A percentile compares a stretch with the other conserved stretches of the same genome.
Conservation (phyloP, 495 filamentous ascomycete species). For the Penicillium paxilli region DNA sequence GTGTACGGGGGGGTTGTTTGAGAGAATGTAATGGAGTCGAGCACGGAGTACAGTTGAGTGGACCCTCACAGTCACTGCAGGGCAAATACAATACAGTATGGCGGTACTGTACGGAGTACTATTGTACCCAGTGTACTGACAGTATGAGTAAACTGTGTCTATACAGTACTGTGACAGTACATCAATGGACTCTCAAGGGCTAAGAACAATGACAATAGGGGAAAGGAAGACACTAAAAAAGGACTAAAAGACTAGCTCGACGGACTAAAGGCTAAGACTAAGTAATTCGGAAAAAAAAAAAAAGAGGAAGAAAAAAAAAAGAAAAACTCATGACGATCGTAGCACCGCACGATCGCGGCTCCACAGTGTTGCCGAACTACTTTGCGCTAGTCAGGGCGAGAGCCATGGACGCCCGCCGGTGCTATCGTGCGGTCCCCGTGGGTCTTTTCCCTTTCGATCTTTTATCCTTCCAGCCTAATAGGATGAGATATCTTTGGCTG, state of each 20-base stretch:
- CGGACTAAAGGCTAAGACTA: too few relatives aligned
- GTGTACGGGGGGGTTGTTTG: too few relatives aligned
- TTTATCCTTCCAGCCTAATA: too few relatives aligned
- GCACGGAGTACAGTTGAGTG: too few relatives aligned
- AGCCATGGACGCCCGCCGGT: not conserved
- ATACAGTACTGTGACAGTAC: not conserved
- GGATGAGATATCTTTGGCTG: not conserved
- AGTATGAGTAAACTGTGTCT: not conserved
- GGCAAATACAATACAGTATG: not conserved
- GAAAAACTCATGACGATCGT: conserved; percentile 18
- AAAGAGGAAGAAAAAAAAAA: conserved; percentile 8
- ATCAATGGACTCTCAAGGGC: conserved; percentile 3
- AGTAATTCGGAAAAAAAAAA: conserved; percentile 5
- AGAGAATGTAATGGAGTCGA: too few relatives aligned
- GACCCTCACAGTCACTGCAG: not conserved
- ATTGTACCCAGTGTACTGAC: too few relatives aligned
- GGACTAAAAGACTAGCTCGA: not conserved
- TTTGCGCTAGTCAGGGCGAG: not conserved
- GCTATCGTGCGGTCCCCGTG: not conserved
- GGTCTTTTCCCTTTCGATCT: too few relatives aligned
- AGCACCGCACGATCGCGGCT: not conserved
- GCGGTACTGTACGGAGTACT: not conserved
- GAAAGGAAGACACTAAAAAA: not conserved
- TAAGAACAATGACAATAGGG: not conserved
- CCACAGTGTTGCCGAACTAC: not conserved